These are phyloP conservation scores for Immersiporthe knoxdaviesiana DNA, from an alignment of 2,329 filamentous ascomycete genomes.

Conservation along the genomic window DNA sequence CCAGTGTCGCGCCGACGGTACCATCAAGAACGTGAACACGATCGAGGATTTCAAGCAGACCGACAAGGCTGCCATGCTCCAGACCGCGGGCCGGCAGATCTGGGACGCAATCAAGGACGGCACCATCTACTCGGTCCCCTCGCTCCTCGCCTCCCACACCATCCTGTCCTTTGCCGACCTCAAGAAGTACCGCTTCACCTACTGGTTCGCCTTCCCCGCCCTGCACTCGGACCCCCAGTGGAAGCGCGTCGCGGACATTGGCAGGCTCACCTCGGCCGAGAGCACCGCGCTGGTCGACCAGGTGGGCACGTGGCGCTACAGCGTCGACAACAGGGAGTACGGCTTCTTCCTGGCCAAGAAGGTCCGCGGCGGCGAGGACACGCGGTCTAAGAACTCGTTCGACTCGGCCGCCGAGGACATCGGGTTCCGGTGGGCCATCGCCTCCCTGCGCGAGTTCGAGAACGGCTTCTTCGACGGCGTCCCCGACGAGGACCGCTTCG, in stretches of 20 bases:
- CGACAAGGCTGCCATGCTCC: conserved; percentile 78
- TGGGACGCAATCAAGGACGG: conserved; percentile 98
- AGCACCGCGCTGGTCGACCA: conserved; percentile 78
- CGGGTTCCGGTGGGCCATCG: conserved; percentile 77
- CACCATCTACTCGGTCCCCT: conserved; percentile 93
- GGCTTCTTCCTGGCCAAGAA: conserved; percentile 97
- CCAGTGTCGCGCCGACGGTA: conserved; percentile 83
- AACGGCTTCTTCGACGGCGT: conserved; percentile 81
- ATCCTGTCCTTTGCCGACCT: conserved; percentile 92
- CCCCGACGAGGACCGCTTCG: conserved; percentile 73
- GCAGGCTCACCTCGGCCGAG: conserved; percentile 66
- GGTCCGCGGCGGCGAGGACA: conserved; percentile 46
- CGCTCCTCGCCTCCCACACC: conserved; percentile 84
- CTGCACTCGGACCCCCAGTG: conserved; percentile 87
- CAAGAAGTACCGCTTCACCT: conserved; percentile 97
- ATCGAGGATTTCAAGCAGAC: conserved; percentile 87
- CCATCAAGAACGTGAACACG: conserved; percentile 95
- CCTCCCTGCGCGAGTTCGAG: conserved; percentile 77
- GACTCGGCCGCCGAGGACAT: conserved; percentile 56
- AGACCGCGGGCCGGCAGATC: conserved; percentile 80
- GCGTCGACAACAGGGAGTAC: conserved; percentile 79
- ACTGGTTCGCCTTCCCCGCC: conserved; percentile 96
- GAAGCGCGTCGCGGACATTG: conserved; percentile 63
- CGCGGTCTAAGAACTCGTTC: conserved; percentile 48
- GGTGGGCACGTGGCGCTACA: conserved; percentile 86